Conservation (phyloP, 73 alveolate genomes). For the Loxodes magnus region DNA sequence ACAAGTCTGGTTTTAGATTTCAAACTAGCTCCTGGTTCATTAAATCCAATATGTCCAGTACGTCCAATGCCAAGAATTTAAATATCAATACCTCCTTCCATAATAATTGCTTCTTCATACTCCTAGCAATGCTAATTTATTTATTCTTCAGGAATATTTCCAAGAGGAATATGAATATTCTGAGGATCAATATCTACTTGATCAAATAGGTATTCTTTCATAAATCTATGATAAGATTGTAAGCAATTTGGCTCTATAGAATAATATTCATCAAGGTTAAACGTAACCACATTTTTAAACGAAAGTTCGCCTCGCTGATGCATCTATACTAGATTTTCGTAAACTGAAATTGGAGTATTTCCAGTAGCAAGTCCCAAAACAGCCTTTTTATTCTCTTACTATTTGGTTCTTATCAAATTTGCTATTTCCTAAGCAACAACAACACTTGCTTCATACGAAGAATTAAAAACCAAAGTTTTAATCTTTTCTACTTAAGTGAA, state of each 20-base stretch:
- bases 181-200: constrained; percentile 46
- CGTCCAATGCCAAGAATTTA: constrained; percentile 69
- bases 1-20: constrained; percentile 50
- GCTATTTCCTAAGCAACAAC: no score
- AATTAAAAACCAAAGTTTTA: no score
- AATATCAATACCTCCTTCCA: constrained; percentile 54
- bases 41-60: constrained; percentile 79
- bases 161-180: constrained; percentile 46
- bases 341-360: constrained; percentile 59
- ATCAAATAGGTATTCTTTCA: constrained; percentile 25
- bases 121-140: constrained; percentile 30
- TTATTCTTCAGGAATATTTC: constrained; percentile 41
- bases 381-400: no score
- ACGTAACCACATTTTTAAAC: constrained; percentile 56
- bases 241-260: no score
- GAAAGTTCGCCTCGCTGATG: constrained; percentile 55
- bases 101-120: constrained; percentile 32
- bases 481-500: no score
- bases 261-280: constrained; percentile 72
- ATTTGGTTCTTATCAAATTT: no score
- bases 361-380: constrained; percentile 78
- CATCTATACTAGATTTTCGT: constrained; percentile 41
- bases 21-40: constrained; percentile 71
- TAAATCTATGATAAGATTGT: constrained; percentile 20
- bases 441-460: no score